Evolutionary conservation across 495 filamentous ascomycete species (phyloP), one percentile per base, ranked within the genome.

Genomic region (Xylaria venustula): DNA sequence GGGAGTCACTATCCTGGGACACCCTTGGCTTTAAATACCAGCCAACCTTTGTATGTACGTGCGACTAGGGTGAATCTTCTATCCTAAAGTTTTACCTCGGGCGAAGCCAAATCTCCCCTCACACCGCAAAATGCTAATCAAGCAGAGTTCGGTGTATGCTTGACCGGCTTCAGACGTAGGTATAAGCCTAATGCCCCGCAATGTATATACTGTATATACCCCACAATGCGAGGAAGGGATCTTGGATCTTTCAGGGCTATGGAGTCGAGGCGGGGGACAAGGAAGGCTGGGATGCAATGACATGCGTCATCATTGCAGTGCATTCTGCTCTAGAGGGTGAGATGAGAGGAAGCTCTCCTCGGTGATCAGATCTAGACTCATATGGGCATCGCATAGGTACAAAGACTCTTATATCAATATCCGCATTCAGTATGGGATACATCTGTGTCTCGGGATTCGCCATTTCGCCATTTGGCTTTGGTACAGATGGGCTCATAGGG

Each of bases 181-280:
- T 34, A 34, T 26, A 19, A 37, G 37, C 37, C 37, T 9, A 3
- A 15, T 40, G 7, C 37, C 37, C 37, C 37, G 37, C 37, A 40
- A 15, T 40, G 5, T 34, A 15, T 15, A 40, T 40, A 5, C 11
- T 34, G 14, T 15, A 40, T 40, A 5, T 40, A 9, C 37, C 37
- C 37, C 37, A 37, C 51, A 54, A 19, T 54, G 23, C 51, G 26
- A 54, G 12, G 51, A n/a, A n/a, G n/a, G n/a, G n/a, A n/a, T n/a
- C n/a, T n/a, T n/a, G n/a, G n/a, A n/a, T n/a, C n/a, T n/a, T n/a
- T n/a, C n/a, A n/a, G n/a, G n/a, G n/a, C n/a, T n/a, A n/a, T n/a
- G n/a, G n/a, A n/a, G n/a, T n/a, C n/a, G 48, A 25, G n/a, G 50
- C 50, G 50, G 50, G 50, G 50, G 14, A 15, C 20, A 25, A 7